These are phyloP conservation scores for Solanum hybrid DNA, from an alignment of 305 asterid genomes.

Conservation along the genomic window DNA sequence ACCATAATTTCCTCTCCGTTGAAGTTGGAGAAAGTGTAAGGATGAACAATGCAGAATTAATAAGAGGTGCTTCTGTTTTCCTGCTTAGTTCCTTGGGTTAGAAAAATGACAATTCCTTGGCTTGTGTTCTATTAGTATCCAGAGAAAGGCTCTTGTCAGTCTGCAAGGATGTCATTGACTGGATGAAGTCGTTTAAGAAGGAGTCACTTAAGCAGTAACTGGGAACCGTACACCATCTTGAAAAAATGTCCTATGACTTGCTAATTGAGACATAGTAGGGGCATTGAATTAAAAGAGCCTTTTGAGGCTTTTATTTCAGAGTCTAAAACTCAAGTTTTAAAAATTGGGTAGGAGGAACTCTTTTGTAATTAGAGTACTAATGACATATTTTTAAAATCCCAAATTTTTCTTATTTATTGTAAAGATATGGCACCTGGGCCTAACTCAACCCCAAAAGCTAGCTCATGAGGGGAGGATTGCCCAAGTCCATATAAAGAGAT, in stretches of 20 bases:
- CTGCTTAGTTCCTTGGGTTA: neutral
- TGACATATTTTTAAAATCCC: neutral
- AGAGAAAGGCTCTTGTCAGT: neutral
- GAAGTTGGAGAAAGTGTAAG: neutral
- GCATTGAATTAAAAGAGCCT: neutral
- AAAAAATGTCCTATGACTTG: neutral
- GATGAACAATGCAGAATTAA: neutral
- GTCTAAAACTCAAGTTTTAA: neutral
- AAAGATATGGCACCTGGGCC: too few relatives aligned
- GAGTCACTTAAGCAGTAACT: neutral
- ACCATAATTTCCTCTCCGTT: neutral
- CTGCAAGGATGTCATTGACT: neutral
- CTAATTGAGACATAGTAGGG: neutral
- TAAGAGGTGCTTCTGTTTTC: neutral
- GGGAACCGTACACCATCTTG: neutral
- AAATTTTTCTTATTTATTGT: neutral
- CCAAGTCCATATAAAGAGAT: too few relatives aligned
- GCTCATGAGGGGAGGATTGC: too few relatives aligned
- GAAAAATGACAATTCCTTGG: neutral
- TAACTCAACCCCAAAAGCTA: too few relatives aligned
- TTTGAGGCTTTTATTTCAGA: neutral
- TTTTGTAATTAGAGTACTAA: neutral
- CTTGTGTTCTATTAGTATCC: neutral
- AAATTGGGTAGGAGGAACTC: neutral
- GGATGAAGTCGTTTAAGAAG: neutral